A percentile compares a stretch with the other conserved stretches of the same genome.
phyloP scores from a whole-genome alignment of 1,284 basidiomycete genomes.

The Microbotryum silenes-acaulis region DNA sequence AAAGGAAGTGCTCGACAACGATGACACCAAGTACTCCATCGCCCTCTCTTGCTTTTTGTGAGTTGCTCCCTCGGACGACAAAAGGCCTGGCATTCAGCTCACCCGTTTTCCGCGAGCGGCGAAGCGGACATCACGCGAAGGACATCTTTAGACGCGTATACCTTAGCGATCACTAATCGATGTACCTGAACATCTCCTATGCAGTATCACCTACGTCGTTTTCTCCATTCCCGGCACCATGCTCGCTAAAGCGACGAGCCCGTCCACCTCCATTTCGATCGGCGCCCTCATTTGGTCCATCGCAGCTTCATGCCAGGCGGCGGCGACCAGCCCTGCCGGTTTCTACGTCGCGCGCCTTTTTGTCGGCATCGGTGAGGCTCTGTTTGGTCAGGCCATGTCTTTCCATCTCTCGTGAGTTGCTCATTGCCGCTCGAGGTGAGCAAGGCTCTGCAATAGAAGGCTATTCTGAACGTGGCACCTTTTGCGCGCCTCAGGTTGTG shows the following conservation, averaged over 20 bases:
- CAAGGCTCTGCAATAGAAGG: too few relatives aligned
- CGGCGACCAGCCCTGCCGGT: conserved; percentile 38
- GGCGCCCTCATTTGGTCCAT: conserved; percentile 44
- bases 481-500: too few relatives aligned
- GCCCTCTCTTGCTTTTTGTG: conserved; percentile 41
- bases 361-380: conserved; percentile 40
- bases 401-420: too few relatives aligned
- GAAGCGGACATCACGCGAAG: too few relatives aligned
- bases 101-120: too few relatives aligned
- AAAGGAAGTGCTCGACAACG: conserved; percentile 35
- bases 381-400: too few relatives aligned
- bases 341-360: conserved; percentile 41
- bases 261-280: conserved; percentile 41
- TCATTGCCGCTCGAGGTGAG: too few relatives aligned
- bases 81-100: too few relatives aligned
- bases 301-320: conserved; percentile 43
- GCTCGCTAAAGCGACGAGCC: conserved; percentile 37
- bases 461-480: too few relatives aligned
- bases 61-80: background rate
- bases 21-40: conserved; percentile 42
- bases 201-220: conserved; percentile 39
- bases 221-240: conserved; percentile 38
- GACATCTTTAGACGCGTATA: too few relatives aligned
- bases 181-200: too few relatives aligned
- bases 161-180: too few relatives aligned